These are phyloP conservation scores for Myxozyma geophila DNA, from an alignment of 805 yeast species.

Conservation along the genomic window DNA sequence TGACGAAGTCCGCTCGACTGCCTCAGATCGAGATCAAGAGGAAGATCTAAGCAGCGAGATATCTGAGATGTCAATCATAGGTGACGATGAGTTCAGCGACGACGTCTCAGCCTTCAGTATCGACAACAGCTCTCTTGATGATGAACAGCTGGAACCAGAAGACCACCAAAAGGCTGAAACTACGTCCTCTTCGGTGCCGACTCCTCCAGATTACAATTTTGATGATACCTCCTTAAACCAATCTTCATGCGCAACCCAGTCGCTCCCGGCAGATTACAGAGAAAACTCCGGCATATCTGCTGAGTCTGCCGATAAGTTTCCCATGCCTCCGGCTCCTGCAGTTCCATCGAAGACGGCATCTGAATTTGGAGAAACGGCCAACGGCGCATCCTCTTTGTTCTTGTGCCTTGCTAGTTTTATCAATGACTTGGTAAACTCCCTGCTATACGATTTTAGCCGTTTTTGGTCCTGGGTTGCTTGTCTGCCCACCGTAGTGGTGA, in stretches of 20 bases:
- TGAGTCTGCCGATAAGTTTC: too few relatives aligned
- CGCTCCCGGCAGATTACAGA: too few relatives aligned
- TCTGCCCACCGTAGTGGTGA: background rate
- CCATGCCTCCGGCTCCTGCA: too few relatives aligned
- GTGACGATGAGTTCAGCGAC: conserved; percentile 8
- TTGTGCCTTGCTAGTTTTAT: background rate
- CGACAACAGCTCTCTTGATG: background rate
- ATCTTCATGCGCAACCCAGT: too few relatives aligned
- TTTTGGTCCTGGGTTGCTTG: background rate
- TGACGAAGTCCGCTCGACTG: background rate
- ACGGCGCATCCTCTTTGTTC: background rate
- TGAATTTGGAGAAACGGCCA: background rate
- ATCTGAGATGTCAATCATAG: conserved; percentile 2
- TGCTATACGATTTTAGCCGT: background rate
- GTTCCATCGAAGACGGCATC: too few relatives aligned
- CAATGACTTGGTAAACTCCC: conserved; percentile 1
- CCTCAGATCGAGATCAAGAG: background rate
- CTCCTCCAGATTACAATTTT: too few relatives aligned
- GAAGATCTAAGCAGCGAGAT: background rate
- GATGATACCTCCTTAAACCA: too few relatives aligned
- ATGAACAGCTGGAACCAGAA: background rate
- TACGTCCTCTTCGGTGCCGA: too few relatives aligned
- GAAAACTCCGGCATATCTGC: too few relatives aligned
- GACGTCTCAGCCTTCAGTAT: background rate
- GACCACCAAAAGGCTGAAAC: background rate